phyloP scores from a whole-genome alignment of 2,329 filamentous ascomycete species.

The Fusarium virguliforme region DNA sequence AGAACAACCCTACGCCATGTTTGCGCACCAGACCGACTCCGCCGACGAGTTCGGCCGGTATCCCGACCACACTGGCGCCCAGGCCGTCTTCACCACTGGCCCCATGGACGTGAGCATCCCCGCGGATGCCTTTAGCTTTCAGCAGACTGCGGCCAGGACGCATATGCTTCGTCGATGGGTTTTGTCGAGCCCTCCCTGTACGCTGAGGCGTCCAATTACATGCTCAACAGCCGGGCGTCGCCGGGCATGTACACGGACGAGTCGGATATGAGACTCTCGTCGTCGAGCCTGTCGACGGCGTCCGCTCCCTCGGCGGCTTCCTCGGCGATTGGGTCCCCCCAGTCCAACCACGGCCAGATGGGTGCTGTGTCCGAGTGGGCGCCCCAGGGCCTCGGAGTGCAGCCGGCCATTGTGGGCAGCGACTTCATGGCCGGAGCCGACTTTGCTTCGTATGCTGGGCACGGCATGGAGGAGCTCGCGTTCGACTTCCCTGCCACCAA shows the following conservation, averaged over 20 bases:
- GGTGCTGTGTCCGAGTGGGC: constrained; percentile 74
- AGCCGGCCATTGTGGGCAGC: constrained; percentile 75
- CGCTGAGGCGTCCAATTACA: constrained; percentile 61
- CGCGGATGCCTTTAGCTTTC: constrained; percentile 63
- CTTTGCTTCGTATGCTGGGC: constrained; percentile 68
- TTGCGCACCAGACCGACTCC: constrained; percentile 52
- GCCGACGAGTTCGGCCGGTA: constrained; percentile 63
- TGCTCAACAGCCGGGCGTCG: constrained; percentile 65
- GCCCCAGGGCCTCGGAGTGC: constrained; percentile 69
- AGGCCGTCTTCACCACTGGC: constrained; percentile 58
- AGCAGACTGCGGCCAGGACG: constrained; percentile 58
- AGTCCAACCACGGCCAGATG: constrained; percentile 72
- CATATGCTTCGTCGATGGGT: constrained; percentile 56
- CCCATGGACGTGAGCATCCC: constrained; percentile 66
- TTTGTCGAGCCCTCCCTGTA: constrained; percentile 66
- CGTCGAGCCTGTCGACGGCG: constrained; percentile 73
- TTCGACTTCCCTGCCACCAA: constrained; percentile 67
- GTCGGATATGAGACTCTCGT: constrained; percentile 65
- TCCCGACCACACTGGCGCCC: constrained; percentile 59
- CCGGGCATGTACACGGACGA: constrained; percentile 68
- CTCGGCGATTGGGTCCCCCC: constrained; percentile 78
- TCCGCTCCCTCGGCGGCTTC: constrained; percentile 77
- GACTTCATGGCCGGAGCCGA: constrained; percentile 69
- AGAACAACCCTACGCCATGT: constrained; percentile 52
- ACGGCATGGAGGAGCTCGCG: constrained; percentile 67